Evolutionary conservation across 148 eudicot genomes (phyloP).

Genomic region (Spergularia bocconei): DNA sequence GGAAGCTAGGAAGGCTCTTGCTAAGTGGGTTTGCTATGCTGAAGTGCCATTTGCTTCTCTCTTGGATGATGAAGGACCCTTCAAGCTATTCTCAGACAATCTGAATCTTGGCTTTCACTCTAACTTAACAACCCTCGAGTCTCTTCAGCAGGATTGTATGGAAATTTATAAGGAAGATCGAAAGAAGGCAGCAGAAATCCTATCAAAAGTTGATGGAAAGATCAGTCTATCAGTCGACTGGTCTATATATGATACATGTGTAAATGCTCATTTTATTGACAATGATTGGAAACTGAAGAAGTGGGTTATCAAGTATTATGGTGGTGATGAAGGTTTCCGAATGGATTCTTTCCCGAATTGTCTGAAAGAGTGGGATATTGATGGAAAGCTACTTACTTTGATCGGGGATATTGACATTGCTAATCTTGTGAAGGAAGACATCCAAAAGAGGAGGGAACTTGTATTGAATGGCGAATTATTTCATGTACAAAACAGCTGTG

Average conservation of each 20-base stretch:
- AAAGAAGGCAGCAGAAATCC: neutral
- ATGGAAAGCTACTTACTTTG: conserved; percentile 8
- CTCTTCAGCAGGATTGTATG: conserved; percentile 17
- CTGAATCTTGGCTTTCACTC: neutral
- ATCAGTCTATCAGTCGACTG: conserved; percentile 20
- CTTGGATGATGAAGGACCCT: neutral
- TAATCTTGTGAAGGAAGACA: conserved; percentile 18
- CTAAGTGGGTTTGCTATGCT: conserved; percentile 5
- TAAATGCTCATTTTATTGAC: conserved; percentile 24
- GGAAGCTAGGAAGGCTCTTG: neutral
- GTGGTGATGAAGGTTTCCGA: neutral
- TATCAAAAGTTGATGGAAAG: conserved; percentile 16
- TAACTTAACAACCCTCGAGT: neutral
- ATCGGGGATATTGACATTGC: conserved; percentile 8
- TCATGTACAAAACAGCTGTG: conserved; percentile 20
- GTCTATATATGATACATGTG: neutral
- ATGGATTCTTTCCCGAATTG: neutral
- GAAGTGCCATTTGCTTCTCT: neutral
- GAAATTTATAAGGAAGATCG: conserved; percentile 7
- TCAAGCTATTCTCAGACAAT: neutral
- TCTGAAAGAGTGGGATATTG: conserved; percentile 19
- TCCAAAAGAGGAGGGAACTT: conserved; percentile 9
- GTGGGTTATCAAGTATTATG: conserved; percentile 15
- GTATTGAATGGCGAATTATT: conserved; percentile 27
- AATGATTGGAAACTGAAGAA: conserved; percentile 25